Conservation (phyloP, 495 filamentous ascomycete species). For the Penicillium robsamsonii region DNA sequence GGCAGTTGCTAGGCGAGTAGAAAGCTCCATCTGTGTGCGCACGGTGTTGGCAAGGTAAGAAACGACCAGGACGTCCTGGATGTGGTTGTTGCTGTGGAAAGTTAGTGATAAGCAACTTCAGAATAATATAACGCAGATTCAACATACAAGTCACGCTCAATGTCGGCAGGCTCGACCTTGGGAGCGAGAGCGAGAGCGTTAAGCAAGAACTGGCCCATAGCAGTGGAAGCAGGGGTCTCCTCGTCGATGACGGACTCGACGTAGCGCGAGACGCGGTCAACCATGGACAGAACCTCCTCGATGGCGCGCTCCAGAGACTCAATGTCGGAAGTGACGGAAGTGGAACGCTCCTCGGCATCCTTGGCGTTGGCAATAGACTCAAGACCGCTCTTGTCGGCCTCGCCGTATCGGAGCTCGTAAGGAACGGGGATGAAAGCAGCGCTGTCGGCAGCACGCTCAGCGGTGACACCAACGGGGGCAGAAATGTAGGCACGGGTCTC, state of each 20-base stretch:
- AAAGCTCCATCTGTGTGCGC: conserved; percentile 97
- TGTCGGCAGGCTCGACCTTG: conserved; percentile 83
- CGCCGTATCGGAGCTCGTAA: conserved; percentile 84
- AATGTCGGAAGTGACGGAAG: conserved; percentile 76
- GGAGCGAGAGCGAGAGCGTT: conserved; percentile 87
- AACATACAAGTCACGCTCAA: conserved; percentile 87
- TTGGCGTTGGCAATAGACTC: conserved; percentile 81
- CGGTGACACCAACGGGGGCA: conserved; percentile 88
- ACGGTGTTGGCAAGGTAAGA: conserved; percentile 98
- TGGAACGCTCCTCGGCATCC: conserved; percentile 69
- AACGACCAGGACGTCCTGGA: conserved; percentile 96
- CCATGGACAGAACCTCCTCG: conserved; percentile 79
- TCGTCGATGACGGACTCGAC: conserved; percentile 77
- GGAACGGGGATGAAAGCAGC: conserved; percentile 96
- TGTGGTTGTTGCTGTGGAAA: conserved; percentile 80
- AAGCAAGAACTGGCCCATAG: conserved; percentile 90
- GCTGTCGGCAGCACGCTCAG: conserved; percentile 89
- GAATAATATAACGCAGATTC: background rate
- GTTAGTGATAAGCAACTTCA: conserved; percentile 41
- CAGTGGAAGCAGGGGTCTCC: conserved; percentile 69
- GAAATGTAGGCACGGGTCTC: conserved; percentile 89
- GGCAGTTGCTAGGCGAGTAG: conserved; percentile 86
- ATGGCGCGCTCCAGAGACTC: conserved; percentile 79
- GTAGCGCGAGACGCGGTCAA: conserved; percentile 86
- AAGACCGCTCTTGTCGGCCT: conserved; percentile 88